phyloP scores from a whole-genome alignment of 1,284 basidiomycete species.

The Fistulina hepatica region DNA sequence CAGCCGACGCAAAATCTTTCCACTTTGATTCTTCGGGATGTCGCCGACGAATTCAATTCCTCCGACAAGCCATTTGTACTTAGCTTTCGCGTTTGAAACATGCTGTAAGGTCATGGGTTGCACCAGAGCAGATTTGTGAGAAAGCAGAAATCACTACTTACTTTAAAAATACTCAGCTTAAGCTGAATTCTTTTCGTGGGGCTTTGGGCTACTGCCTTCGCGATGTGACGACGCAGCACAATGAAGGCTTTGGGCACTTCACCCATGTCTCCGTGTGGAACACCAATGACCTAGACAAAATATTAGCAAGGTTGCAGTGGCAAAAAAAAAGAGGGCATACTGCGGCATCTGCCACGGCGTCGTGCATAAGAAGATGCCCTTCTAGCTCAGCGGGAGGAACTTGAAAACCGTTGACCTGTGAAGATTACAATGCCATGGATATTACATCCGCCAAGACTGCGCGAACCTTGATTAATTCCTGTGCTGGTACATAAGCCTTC shows the following conservation, averaged over 20 bases:
- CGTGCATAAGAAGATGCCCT: slow-evolving; percentile 18
- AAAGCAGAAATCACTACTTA: slow-evolving; percentile 5
- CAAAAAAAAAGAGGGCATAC: no score
- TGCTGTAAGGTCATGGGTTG: slow-evolving; percentile 21
- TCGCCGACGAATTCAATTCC: slow-evolving; percentile 33
- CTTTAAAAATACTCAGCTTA: slow-evolving; percentile 13
- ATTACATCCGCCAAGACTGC: no score
- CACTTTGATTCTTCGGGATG: slow-evolving; percentile 35
- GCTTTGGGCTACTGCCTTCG: slow-evolving; percentile 3
- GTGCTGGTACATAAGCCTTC: no score
- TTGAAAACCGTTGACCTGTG: no score
- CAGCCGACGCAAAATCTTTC: slow-evolving; percentile 30
- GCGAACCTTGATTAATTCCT: no score
- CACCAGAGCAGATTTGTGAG: slow-evolving; percentile 3
- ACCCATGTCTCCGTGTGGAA: slow-evolving; percentile 28
- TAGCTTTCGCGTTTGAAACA: slow-evolving; percentile 36
- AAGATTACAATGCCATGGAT: no score
- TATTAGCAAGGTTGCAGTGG: no score
- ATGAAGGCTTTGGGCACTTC: slow-evolving; percentile 29
- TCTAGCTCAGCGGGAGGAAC: no score
- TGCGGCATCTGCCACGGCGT: slow-evolving; percentile 16
- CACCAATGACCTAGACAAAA: no score
- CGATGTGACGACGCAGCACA: slow-evolving; percentile 16
- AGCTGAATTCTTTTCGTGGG: slow-evolving; percentile 6
- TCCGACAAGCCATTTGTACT: slow-evolving; percentile 39